Conservation (phyloP, 805 yeast genomes). For the Monosporozyma unispora region DNA sequence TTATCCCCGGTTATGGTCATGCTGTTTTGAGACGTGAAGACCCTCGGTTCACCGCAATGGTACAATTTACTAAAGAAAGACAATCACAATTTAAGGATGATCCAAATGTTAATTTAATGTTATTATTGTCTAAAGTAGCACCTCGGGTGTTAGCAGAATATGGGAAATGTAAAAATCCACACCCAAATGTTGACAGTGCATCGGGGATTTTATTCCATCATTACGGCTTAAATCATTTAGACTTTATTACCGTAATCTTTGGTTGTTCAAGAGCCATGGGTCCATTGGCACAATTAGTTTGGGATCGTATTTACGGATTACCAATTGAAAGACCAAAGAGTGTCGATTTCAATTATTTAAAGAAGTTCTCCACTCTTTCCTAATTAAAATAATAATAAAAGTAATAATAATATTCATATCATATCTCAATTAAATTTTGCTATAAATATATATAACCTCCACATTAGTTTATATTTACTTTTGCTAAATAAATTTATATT, state of each 20-base stretch:
- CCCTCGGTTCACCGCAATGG: slow-evolving; percentile 70
- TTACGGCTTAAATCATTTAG: slow-evolving; percentile 65
- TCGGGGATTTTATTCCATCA: slow-evolving; percentile 73
- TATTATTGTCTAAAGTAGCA: slow-evolving; percentile 57
- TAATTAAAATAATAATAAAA: neutral
- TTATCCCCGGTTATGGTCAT: slow-evolving; percentile 84
- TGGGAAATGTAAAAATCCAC: slow-evolving; percentile 81
- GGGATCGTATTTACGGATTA: slow-evolving; percentile 69
- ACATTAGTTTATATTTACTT: neutral
- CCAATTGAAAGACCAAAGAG: slow-evolving; percentile 77
- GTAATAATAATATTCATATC: too few relatives aligned
- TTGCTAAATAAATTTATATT: neutral
- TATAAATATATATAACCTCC: neutral
- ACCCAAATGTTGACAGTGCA: slow-evolving; percentile 76
- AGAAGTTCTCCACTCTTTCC: slow-evolving; percentile 4
- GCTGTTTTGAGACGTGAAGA: slow-evolving; percentile 79
- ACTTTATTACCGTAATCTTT: slow-evolving; percentile 72
- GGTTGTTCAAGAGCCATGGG: slow-evolving; percentile 80
- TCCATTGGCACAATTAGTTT: slow-evolving; percentile 66
- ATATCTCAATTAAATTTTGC: too few relatives aligned
- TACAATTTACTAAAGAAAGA: slow-evolving; percentile 51
- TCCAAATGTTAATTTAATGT: slow-evolving; percentile 57
- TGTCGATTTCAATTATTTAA: slow-evolving; percentile 16
- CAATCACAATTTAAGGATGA: slow-evolving; percentile 51
- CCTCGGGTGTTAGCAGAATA: slow-evolving; percentile 67